These are phyloP conservation scores for Fonsecaea multimorphosa DNA, from an alignment of 2,329 filamentous ascomycete species.

Conservation along the genomic window DNA sequence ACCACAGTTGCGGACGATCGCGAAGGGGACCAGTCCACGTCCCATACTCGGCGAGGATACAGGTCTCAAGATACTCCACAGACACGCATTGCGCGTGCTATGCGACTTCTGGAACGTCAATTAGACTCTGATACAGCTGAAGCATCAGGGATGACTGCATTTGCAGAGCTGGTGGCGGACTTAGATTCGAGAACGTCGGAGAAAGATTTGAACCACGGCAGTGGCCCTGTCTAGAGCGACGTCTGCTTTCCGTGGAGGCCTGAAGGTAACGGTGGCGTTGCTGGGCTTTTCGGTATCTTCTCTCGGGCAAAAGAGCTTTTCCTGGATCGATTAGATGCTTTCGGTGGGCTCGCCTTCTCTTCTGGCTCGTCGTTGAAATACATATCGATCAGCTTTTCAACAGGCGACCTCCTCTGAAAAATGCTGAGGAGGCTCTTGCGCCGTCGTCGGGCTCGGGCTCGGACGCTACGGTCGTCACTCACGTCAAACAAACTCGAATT, in stretches of 20 bases:
- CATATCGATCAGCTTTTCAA: constrained; percentile 37
- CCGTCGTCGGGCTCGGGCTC: constrained; percentile 18
- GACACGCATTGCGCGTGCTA: constrained; percentile 25
- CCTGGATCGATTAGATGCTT: constrained; percentile 17
- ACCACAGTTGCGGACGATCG: constrained; percentile 46
- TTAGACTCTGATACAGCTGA: constrained; percentile 27
- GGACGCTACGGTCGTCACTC: background rate
- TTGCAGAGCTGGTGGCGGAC: constrained; percentile 28
- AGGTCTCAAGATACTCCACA: constrained; percentile 20
- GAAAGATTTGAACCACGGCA: background rate
- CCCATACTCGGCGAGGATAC: constrained; percentile 7
- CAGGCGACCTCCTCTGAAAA: constrained; percentile 32
- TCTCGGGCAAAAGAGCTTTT: constrained; percentile 16
- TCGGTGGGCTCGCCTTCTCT: constrained; percentile 13
- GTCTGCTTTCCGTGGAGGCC: constrained; percentile 6
- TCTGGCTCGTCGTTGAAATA: constrained; percentile 34
- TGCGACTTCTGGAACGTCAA: constrained; percentile 19
- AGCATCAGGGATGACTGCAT: constrained; percentile 23
- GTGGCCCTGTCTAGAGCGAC: background rate
- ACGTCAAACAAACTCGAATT: background rate
- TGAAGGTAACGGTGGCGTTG: constrained; percentile 19
- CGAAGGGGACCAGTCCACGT: constrained; percentile 36
- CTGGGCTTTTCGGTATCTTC: constrained; percentile 16
- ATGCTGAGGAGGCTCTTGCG: constrained; percentile 33
- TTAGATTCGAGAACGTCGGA: constrained; percentile 9